Percentiles rank a stretch among this genome's conserved stretches.
These are phyloP conservation scores for Beauveria bassiana DNA, from an alignment of 2,329 filamentous ascomycete species.

Conservation along the genomic window DNA sequence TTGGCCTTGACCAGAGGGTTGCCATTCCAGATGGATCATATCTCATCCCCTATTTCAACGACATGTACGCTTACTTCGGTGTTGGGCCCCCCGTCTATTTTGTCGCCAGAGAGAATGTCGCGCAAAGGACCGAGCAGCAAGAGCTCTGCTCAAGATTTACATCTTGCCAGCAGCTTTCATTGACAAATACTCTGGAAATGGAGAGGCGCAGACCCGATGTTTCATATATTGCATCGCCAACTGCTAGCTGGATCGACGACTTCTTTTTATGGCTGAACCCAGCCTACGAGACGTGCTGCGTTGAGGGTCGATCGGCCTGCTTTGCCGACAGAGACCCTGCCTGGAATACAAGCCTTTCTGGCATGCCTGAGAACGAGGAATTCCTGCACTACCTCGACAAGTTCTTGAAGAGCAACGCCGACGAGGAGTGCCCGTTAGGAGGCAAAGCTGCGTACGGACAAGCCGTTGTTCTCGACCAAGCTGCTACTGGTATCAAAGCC, in stretches of 20 bases:
- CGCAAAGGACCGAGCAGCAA: conserved; percentile 67
- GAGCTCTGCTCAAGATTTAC: conserved; percentile 88
- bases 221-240: conserved; percentile 80
- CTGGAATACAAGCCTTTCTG: conserved; percentile 83
- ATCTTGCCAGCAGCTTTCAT: conserved; percentile 73
- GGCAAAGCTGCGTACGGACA: conserved; percentile 82
- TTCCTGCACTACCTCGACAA: conserved; percentile 79
- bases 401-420: conserved; percentile 75
- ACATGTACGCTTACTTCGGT: conserved; percentile 87
- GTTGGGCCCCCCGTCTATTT: conserved; percentile 94
- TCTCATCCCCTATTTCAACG: conserved; percentile 92
- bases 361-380: conserved; percentile 91
- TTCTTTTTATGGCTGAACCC: conserved; percentile 97
- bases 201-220: conserved; percentile 84
- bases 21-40: conserved; percentile 93
- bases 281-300: conserved; percentile 61
- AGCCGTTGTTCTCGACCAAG: conserved; percentile 69
- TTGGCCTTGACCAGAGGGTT: conserved; percentile 90
- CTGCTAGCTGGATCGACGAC: conserved; percentile 95
- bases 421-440: conserved; percentile 77
- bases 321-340: conserved; percentile 69
- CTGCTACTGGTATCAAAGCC: conserved; percentile 61
- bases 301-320: conserved; percentile 64
- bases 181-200: conserved; percentile 86
- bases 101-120: conserved; percentile 76